These are phyloP conservation scores for Apiospora hydei DNA, from an alignment of 2,329 filamentous ascomycete genomes.

Conservation along the genomic window DNA sequence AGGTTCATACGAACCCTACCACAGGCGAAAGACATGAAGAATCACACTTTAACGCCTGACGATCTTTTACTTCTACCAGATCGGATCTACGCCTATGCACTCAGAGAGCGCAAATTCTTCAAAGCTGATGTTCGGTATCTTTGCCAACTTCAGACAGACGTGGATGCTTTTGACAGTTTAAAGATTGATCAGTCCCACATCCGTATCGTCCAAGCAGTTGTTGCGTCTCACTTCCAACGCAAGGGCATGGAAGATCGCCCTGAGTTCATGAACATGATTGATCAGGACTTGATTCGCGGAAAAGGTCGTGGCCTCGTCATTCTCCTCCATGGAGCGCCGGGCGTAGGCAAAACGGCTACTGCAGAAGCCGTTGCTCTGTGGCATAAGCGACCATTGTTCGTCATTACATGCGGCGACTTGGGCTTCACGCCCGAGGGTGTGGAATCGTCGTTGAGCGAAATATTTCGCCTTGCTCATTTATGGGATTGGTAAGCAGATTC, in stretches of 20 bases:
- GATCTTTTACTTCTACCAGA: neutral
- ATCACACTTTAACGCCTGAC: neutral
- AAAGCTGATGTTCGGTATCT: neutral
- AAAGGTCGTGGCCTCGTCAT: neutral
- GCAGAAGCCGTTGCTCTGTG: neutral
- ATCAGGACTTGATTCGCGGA: neutral
- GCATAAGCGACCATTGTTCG: neutral
- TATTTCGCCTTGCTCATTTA: conserved; percentile 20
- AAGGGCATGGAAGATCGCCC: neutral
- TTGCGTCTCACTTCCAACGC: neutral
- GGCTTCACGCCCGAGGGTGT: neutral
- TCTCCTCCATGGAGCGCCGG: neutral
- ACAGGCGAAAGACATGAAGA: neutral
- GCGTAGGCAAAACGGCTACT: conserved; percentile 2
- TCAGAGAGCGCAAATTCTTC: conserved; percentile 5
- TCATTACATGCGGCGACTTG: conserved; percentile 23
- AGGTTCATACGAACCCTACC: neutral
- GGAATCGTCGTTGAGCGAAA: neutral
- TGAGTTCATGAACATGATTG: neutral
- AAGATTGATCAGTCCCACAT: neutral
- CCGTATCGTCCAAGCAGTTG: neutral
- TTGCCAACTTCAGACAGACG: neutral
- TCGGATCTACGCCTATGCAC: neutral
- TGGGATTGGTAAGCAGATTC: neutral
- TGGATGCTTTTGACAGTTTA: neutral